Evolutionary conservation across 2,329 filamentous ascomycete species (phyloP).

Genomic region (Daldinia sp.): DNA sequence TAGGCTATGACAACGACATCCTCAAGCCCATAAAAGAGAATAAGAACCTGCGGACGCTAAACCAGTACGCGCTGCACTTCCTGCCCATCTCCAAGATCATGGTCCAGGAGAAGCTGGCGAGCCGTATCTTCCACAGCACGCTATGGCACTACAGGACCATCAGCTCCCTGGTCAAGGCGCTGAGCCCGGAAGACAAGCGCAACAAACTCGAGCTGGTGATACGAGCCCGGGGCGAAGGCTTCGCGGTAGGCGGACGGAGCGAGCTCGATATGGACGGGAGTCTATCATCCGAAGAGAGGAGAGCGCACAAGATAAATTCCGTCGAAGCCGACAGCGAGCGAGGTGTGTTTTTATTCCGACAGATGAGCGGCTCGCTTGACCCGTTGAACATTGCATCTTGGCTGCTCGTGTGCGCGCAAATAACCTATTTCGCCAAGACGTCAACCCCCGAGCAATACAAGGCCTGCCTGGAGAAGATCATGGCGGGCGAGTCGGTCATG

Average conservation of each 20-base stretch:
- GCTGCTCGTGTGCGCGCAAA: constrained; percentile 1
- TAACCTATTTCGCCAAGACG: neutral
- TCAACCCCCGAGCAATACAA: neutral
- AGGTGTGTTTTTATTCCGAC: constrained; percentile 38
- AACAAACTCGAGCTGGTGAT: constrained; percentile 7
- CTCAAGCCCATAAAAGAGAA: neutral
- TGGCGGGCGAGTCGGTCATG: neutral
- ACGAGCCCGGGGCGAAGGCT: constrained; percentile 14
- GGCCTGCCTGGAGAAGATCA: neutral
- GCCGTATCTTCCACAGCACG: constrained; percentile 14
- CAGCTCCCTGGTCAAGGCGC: neutral
- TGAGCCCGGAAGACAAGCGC: neutral
- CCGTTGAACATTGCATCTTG: constrained; percentile 1
- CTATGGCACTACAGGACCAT: constrained; percentile 29
- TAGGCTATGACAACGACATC: neutral
- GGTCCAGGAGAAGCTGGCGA: neutral
- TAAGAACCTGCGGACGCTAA: constrained; percentile 9
- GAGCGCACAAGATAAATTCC: too few species aligned
- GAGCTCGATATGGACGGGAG: too few species aligned
- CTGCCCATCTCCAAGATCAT: neutral
- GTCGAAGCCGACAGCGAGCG: constrained; percentile 23
- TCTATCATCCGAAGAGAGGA: too few species aligned
- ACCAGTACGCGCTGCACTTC: neutral
- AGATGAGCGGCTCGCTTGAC: constrained; percentile 16
- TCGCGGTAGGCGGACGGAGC: neutral